Evolutionary conservation across 305 asterid genomes (phyloP), one percentile per base, ranked within the genome.

Genomic region (Solanum hybrid): DNA sequence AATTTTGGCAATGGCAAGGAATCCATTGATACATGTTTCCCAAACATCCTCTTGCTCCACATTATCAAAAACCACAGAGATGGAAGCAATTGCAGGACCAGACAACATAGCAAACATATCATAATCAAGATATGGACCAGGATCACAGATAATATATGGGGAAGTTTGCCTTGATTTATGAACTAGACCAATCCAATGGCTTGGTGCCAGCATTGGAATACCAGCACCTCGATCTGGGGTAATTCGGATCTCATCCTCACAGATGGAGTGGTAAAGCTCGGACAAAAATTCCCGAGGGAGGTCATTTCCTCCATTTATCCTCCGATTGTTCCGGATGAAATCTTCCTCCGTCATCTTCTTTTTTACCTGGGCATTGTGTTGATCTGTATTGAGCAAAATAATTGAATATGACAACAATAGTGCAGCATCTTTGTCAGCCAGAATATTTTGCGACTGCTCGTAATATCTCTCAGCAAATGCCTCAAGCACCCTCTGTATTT

Each of bases 301-400:
- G 93, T 97, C 99, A 91, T 92, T 93, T 78, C 99, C 99, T 90
- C 97, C 99, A 88, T 96, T 97, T 90, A 97, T 97, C 91, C 93
- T 93, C 45, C 99, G 94, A 90, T 96, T 96, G 92, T 97, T 97
- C 65, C 97, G 96, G 89, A 97, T 95, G 92, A 97, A 97, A 92
- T 97, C 99, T 83, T 96, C 99, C 93, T 96, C 98, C 12, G 94
- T 97, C 99, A 97, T 97, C 95, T 96, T 97, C 94, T 95, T 96
- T 93, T 96, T 97, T 91, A 97, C 99, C 95, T 96, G 99, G 51
- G 97, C 89, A 84, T 95, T 97, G 92, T 97, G 99, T 87, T 94
- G 99, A 92, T 97, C 99, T 17, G 99, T 97, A 93, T 97, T 97
- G 31, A 97, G 99, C 98, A 97, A 0, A 90, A 96, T 96, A 81